Percentiles rank a stretch among this genome's conserved stretches.
Evolutionary conservation across 495 filamentous ascomycete species (phyloP).

Genomic region (Cairneyella variabilis): DNA sequence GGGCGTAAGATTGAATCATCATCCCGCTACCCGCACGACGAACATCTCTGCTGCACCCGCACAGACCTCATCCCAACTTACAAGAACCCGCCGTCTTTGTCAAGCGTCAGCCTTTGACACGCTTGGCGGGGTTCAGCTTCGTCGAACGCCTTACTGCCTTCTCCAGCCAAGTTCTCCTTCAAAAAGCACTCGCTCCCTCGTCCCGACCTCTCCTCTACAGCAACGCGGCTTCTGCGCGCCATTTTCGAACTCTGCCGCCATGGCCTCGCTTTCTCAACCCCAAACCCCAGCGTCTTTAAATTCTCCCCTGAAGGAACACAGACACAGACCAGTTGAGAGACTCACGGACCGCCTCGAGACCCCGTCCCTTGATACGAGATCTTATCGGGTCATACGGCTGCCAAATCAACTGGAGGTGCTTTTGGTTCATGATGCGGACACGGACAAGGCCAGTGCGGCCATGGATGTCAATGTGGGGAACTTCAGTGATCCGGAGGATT

Average conservation of each 20-base stretch:
- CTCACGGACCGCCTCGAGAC: slow-evolving; percentile 80
- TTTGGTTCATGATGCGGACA: slow-evolving; percentile 89
- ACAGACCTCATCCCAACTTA: slow-evolving; percentile 13
- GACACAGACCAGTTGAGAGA: slow-evolving; percentile 24
- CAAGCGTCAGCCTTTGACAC: slow-evolving; percentile 6
- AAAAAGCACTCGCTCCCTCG: slow-evolving; percentile 9
- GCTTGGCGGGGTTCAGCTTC: not conserved
- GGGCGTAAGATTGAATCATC: too few species aligned
- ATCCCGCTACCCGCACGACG: too few species aligned
- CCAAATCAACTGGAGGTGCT: slow-evolving; percentile 90
- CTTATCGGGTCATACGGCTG: slow-evolving; percentile 82
- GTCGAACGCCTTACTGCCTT: not conserved
- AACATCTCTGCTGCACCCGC: slow-evolving; percentile 1
- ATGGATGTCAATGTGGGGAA: slow-evolving; percentile 95
- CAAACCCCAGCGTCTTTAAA: slow-evolving; percentile 21
- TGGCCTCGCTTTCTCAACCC: slow-evolving; percentile 24
- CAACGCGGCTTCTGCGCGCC: slow-evolving; percentile 5
- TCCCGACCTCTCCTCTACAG: not conserved
- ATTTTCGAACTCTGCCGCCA: slow-evolving; percentile 22
- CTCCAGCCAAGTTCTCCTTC: not conserved
- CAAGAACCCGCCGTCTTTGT: slow-evolving; percentile 27
- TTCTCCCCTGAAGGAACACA: slow-evolving; percentile 25
- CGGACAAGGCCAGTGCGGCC: slow-evolving; percentile 93
- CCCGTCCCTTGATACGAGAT: slow-evolving; percentile 82
- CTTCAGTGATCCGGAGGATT: slow-evolving; percentile 84